These are phyloP conservation scores for Chlorencoelia australis DNA, from an alignment of 2,329 filamentous ascomycete species.

Conservation along the genomic window DNA sequence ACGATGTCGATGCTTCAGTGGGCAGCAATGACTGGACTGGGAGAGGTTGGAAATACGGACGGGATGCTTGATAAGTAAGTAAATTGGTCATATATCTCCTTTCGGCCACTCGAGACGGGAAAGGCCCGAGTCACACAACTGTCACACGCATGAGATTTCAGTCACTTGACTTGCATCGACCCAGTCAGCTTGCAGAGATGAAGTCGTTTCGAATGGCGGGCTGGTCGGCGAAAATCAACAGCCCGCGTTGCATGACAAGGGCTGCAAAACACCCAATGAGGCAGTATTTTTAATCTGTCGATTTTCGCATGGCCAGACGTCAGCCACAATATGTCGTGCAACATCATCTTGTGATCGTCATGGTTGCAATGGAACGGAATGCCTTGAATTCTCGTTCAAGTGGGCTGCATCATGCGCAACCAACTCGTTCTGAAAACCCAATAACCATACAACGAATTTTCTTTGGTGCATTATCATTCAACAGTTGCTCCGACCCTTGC, in stretches of 20 bases:
- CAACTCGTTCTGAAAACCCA: conserved; percentile 12
- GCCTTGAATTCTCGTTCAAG: conserved; percentile 10
- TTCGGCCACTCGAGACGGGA: no score
- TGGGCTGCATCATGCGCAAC: conserved; percentile 15
- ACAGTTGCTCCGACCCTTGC: conserved; percentile 18
- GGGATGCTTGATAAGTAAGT: conserved; percentile 78
- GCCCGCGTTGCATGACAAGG: conserved; percentile 20
- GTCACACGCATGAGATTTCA: conserved; percentile 9
- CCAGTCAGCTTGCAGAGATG: conserved; percentile 23
- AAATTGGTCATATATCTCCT: no score
- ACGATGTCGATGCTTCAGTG: conserved; percentile 67
- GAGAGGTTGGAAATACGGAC: conserved; percentile 62
- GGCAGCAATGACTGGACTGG: conserved; percentile 62
- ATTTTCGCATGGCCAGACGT: conserved; percentile 3
- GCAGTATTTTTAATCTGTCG: conserved; percentile 3
- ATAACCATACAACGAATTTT: conserved; percentile 2
- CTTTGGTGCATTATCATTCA: conserved; percentile 16
- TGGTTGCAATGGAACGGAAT: conserved; percentile 1
- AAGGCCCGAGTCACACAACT: no score
- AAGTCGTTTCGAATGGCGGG: conserved; percentile 14
- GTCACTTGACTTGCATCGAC: conserved; percentile 40
- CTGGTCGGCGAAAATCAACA: conserved; percentile 8
- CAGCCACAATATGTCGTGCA: conserved; percentile 12
- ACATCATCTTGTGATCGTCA: conserved; percentile 8
- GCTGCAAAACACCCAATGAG: conserved; percentile 15